phyloP scores from a whole-genome alignment of 2,329 filamentous ascomycete species.

The Sarocladiaceae sp. region DNA sequence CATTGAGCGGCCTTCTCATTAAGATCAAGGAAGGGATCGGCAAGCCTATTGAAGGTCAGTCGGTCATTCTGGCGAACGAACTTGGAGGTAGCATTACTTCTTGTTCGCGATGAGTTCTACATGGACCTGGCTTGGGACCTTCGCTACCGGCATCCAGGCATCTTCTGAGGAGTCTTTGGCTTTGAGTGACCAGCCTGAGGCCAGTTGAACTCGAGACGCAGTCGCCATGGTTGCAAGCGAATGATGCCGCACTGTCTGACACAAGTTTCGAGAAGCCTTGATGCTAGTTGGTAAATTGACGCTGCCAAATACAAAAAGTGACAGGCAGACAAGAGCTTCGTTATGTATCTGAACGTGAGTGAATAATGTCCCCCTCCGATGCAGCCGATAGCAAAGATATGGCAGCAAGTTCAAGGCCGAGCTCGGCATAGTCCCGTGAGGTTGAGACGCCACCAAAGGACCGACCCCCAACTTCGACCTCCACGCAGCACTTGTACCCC shows the following conservation, averaged over 20 bases:
- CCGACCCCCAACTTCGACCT: not conserved
- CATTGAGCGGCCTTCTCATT: conserved; percentile 58
- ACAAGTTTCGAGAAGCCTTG: no score
- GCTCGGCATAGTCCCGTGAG: conserved; percentile 1
- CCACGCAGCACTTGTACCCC: not conserved
- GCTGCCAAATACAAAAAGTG: no score
- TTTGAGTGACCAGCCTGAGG: conserved; percentile 18
- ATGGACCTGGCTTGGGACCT: conserved; percentile 30
- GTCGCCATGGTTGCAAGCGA: not conserved
- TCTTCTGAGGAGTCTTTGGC: conserved; percentile 12
- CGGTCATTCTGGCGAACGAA: not conserved
- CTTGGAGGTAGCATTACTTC: conserved; percentile 18
- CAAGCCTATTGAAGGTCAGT: conserved; percentile 24
- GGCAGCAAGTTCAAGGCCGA: no score
- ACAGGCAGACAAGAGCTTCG: no score
- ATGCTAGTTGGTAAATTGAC: no score
- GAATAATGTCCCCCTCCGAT: no score
- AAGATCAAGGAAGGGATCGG: conserved; percentile 55
- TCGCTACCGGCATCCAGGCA: conserved; percentile 27
- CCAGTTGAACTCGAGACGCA: conserved; percentile 11
- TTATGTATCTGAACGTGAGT: not conserved
- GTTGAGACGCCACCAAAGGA: not conserved
- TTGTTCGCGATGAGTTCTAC: conserved; percentile 29
- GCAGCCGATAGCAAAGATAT: no score
- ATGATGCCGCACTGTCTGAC: no score